phyloP scores from a whole-genome alignment of 805 yeast genomes.

The Blastobotrys muscicola region DNA sequence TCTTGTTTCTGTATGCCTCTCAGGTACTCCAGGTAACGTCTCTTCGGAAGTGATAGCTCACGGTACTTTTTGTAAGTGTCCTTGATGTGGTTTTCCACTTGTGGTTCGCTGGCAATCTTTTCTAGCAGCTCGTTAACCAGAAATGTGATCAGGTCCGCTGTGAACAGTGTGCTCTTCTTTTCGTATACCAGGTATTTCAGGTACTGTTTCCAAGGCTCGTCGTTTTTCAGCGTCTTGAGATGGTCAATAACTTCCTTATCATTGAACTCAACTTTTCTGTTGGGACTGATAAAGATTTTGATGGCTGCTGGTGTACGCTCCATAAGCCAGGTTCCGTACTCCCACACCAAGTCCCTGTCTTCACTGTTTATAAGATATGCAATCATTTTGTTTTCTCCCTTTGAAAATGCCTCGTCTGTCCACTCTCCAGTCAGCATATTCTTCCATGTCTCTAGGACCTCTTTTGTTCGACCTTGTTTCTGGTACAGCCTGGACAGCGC shows the following conservation, averaged over 20 bases:
- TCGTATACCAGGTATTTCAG: constrained; percentile 27
- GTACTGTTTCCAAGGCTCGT: constrained; percentile 28
- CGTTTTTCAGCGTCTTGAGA: constrained; percentile 24
- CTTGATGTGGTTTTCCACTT: constrained; percentile 12
- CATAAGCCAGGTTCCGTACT: constrained; percentile 28
- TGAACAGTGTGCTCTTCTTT: constrained; percentile 18
- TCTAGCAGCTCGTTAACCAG: constrained; percentile 27
- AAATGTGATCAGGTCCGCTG: constrained; percentile 26
- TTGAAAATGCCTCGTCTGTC: constrained; percentile 16
- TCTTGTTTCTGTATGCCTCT: constrained; percentile 4
- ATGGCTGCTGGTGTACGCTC: constrained; percentile 25
- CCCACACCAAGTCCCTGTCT: constrained; percentile 29
- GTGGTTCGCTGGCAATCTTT: constrained; percentile 11
- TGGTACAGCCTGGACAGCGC: constrained; percentile 24
- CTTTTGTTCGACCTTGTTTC: constrained; percentile 14
- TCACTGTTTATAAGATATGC: constrained; percentile 18
- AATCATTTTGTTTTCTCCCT: constrained; percentile 22
- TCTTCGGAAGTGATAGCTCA: constrained; percentile 26
- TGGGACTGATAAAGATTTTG: constrained; percentile 22
- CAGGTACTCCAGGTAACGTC: constrained; percentile 21
- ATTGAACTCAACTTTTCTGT: constrained; percentile 18
- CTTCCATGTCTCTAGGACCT: constrained; percentile 21
- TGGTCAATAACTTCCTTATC: constrained; percentile 23
- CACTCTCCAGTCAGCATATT: constrained; percentile 21
- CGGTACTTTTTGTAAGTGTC: constrained; percentile 13